Conservation (phyloP, 2,329 filamentous ascomycete genomes). For the Epichloe glyceriae region DNA sequence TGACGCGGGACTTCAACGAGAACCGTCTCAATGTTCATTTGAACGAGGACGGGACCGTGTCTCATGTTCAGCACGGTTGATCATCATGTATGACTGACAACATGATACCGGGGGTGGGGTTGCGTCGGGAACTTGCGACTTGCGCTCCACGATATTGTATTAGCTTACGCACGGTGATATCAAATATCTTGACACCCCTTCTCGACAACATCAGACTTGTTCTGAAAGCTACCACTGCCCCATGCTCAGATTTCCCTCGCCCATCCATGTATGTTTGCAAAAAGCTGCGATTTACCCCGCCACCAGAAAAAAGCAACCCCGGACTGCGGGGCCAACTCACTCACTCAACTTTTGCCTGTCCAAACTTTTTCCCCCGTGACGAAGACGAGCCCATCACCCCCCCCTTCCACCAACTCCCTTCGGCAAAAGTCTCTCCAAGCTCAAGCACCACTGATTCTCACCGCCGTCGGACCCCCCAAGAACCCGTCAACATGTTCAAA, state of each 20-base stretch:
- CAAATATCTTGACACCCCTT: no score
- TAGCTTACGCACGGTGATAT: no score
- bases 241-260: no score
- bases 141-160: no score
- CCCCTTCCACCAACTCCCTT: conserved; percentile 2
- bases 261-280: no score
- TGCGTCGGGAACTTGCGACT: no score
- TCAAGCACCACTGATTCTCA: neutral
- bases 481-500: conserved; percentile 62
- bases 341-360: neutral
- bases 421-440: neutral
- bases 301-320: neutral
- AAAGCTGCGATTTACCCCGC: conserved; percentile 3
- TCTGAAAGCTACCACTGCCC: no score
- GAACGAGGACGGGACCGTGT: conserved; percentile 46
- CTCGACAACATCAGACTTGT: no score
- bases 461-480: neutral
- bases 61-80: conserved; percentile 43
- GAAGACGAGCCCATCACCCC: neutral
- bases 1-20: conserved; percentile 43
- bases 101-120: no score
- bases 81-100: neutral
- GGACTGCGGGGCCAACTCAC: conserved; percentile 9
- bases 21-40: conserved; percentile 47
- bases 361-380: conserved; percentile 6